phyloP scores from a whole-genome alignment of 2,329 filamentous ascomycete species.

The Sphaerulina populicola region DNA sequence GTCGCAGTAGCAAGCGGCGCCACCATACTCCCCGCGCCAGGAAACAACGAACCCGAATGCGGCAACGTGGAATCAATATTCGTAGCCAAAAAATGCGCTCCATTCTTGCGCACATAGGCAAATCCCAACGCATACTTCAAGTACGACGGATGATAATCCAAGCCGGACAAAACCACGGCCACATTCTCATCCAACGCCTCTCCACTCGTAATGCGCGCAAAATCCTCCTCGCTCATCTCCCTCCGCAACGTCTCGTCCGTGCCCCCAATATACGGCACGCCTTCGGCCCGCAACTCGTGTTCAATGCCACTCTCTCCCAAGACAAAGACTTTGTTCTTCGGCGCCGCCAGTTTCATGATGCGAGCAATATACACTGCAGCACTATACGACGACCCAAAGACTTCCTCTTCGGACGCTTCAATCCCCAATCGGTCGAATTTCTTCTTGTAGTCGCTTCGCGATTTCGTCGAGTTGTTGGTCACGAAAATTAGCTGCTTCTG shows the following conservation, averaged over 20 bases:
- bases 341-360: constrained; percentile 69
- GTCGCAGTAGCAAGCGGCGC: constrained; percentile 62
- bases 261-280: constrained; percentile 72
- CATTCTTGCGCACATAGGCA: constrained; percentile 67
- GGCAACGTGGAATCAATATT: constrained; percentile 89
- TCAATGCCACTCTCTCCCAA: constrained; percentile 88
- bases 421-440: constrained; percentile 56
- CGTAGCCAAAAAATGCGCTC: constrained; percentile 82
- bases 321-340: constrained; percentile 88
- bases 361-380: constrained; percentile 91
- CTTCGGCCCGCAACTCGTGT: constrained; percentile 72
- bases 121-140: constrained; percentile 77
- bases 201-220: constrained; percentile 60
- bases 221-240: constrained; percentile 74
- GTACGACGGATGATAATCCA: constrained; percentile 95
- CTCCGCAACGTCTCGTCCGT: constrained; percentile 71
- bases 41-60: constrained; percentile 72
- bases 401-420: constrained; percentile 62
- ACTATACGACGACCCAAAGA: constrained; percentile 93
- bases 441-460: constrained; percentile 81
- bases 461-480: constrained; percentile 98
- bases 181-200: constrained; percentile 81
- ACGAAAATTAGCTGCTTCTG: constrained; percentile 92
- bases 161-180: constrained; percentile 75
- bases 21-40: constrained; percentile 77